Conservation (phyloP, 75 land plant genomes). For the Pinus tabuliformis region DNA sequence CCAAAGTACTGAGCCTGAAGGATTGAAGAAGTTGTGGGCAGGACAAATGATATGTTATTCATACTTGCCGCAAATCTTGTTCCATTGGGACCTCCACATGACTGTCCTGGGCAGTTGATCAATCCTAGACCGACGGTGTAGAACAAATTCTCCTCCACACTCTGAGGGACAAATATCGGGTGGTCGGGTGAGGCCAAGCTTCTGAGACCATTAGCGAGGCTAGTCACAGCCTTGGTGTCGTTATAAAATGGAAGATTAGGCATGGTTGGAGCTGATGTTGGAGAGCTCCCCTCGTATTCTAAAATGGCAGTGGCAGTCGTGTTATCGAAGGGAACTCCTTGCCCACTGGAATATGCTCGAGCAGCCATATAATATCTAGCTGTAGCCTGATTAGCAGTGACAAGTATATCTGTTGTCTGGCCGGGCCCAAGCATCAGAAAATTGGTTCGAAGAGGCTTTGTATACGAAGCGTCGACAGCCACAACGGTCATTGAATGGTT, state of each 20-base stretch:
- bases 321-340: constrained; percentile 13
- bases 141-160: constrained; percentile 37
- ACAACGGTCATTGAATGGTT: constrained; percentile 33
- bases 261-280: too few species aligned
- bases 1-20: too few species aligned
- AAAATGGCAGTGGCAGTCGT: constrained; percentile 28
- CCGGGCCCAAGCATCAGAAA: constrained; percentile 21
- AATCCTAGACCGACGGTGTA: too few species aligned
- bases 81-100: constrained; percentile 19
- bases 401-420: constrained; percentile 25
- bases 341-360: not conserved
- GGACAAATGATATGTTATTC: too few species aligned
- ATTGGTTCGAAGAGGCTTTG: not conserved
- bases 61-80: too few species aligned
- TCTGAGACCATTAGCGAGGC: too few species aligned
- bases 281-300: too few species aligned
- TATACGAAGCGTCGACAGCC: constrained; percentile 18
- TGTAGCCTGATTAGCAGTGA: constrained; percentile 11
- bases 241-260: too few species aligned
- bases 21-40: too few species aligned
- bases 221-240: too few species aligned
- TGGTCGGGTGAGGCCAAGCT: constrained; percentile 18
- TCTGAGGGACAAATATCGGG: constrained; percentile 49
- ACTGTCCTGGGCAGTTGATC: not conserved
- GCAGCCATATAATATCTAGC: constrained; percentile 15